Evolutionary conservation across 1,284 basidiomycete species (phyloP).

Genomic region (Sanghuangporus weigelae): DNA sequence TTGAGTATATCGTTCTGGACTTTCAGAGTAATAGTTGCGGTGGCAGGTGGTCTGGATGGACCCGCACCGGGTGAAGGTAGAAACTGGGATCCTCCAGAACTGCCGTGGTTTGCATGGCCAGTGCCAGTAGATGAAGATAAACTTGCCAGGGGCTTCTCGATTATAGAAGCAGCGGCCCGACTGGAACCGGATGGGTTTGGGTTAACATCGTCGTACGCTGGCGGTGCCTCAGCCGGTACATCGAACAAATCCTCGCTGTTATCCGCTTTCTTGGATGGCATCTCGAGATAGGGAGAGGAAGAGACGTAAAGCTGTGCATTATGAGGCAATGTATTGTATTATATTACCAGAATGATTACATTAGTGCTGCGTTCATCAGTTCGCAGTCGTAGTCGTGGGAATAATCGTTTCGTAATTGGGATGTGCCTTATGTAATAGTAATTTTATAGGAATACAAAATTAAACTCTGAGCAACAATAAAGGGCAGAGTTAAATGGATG

Average conservation of each 20-base stretch:
- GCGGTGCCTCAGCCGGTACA: neutral
- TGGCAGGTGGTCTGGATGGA: neutral
- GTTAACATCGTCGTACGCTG: neutral
- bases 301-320: too few species aligned
- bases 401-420: too few species aligned
- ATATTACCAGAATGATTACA: too few species aligned
- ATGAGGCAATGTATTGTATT: too few species aligned
- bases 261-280: neutral
- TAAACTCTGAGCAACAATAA: too few species aligned
- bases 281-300: neutral
- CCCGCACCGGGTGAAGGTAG: neutral
- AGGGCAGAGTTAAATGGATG: too few species aligned
- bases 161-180: neutral
- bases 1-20: constrained; percentile 33
- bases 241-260: neutral
- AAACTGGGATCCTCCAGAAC: neutral
- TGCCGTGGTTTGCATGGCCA: neutral
- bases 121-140: neutral
- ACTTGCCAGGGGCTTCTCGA: neutral
- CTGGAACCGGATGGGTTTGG: neutral
- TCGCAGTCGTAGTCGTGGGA: too few species aligned
- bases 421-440: too few species aligned
- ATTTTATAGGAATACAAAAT: too few species aligned
- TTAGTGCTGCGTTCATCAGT: too few species aligned
- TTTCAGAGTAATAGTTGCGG: neutral